Evolutionary conservation across 441 rosid genomes (phyloP).

Genomic region (Gossypium davidsonii): DNA sequence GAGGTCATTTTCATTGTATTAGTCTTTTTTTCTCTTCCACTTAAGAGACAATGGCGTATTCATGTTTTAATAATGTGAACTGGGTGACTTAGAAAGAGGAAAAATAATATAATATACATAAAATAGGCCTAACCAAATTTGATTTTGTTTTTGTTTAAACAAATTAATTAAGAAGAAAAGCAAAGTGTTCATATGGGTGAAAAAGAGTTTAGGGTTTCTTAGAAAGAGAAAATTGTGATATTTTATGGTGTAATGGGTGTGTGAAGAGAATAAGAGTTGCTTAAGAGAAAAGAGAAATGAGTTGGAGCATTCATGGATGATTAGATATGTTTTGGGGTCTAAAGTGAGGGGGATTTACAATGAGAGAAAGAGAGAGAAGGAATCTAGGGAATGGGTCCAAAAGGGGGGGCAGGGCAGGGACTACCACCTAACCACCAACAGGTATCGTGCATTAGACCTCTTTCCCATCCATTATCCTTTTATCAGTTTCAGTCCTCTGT

Average conservation of each 20-base stretch:
- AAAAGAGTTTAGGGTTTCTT: constrained; percentile 7
- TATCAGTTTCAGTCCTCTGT: constrained; percentile 18
- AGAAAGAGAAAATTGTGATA: not conserved
- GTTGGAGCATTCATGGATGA: constrained; percentile 5
- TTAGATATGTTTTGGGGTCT: not conserved
- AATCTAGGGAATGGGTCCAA: constrained; percentile 53
- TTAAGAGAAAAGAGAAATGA: constrained; percentile 25
- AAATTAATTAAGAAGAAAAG: not conserved
- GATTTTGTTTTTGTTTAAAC: not conserved
- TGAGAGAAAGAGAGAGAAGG: constrained; percentile 13
- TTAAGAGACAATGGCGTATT: not conserved
- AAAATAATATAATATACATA: not conserved
- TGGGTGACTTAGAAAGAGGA: constrained; percentile 15
- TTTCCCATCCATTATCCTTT: constrained; percentile 36
- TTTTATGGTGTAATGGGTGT: constrained; percentile 3
- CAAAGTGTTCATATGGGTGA: not conserved
- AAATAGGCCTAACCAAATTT: not conserved
- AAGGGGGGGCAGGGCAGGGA: constrained; percentile 33
- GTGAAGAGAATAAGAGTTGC: constrained; percentile 8
- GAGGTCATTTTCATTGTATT: constrained; percentile 14
- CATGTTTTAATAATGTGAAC: constrained; percentile 12
- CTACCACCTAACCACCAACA: constrained; percentile 81
- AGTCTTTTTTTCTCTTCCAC: no score
- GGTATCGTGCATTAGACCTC: constrained; percentile 43
- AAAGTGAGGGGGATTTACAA: not conserved